phyloP scores from a whole-genome alignment of 2,329 filamentous ascomycete species.

The Aspergillus transmontanensis region DNA sequence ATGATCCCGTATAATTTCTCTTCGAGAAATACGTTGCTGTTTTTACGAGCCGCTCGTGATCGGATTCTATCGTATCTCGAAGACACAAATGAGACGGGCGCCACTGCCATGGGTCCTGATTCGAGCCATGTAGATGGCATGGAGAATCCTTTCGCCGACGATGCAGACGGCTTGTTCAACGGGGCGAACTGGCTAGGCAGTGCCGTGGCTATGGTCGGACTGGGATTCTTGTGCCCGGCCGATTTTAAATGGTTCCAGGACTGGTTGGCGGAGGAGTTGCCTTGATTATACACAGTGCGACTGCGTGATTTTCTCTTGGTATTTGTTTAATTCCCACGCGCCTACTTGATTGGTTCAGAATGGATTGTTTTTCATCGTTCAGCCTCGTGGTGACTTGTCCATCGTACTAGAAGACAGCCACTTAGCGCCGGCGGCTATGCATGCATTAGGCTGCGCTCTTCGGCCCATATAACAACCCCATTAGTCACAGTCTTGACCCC shows the following conservation, averaged over 20 bases:
- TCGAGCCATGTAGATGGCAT: not conserved
- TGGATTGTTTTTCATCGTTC: not conserved
- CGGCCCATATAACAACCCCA: not conserved
- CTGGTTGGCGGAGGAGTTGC: not conserved
- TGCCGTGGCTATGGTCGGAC: constrained; percentile 2
- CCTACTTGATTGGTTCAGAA: not conserved
- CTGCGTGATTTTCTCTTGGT: not conserved
- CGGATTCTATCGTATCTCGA: constrained; percentile 4
- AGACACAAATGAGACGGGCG: not conserved
- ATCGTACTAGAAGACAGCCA: not conserved
- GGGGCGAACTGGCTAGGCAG: not conserved
- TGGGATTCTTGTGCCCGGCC: not conserved
- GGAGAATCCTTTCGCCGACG: not conserved
- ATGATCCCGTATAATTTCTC: constrained; percentile 34
- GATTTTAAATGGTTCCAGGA: constrained; percentile 4
- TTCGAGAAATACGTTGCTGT: constrained; percentile 32
- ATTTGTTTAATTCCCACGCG: not conserved
- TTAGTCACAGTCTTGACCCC: not conserved
- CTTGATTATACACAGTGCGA: not conserved
- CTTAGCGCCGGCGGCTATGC: not conserved
- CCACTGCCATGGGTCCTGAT: not conserved
- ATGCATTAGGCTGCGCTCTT: not conserved
- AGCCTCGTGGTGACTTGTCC: not conserved
- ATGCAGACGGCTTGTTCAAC: not conserved
- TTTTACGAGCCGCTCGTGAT: constrained; percentile 24